Evolutionary conservation across 2,329 filamentous ascomycete genomes (phyloP).

Genomic region (Whalleya microplaca): DNA sequence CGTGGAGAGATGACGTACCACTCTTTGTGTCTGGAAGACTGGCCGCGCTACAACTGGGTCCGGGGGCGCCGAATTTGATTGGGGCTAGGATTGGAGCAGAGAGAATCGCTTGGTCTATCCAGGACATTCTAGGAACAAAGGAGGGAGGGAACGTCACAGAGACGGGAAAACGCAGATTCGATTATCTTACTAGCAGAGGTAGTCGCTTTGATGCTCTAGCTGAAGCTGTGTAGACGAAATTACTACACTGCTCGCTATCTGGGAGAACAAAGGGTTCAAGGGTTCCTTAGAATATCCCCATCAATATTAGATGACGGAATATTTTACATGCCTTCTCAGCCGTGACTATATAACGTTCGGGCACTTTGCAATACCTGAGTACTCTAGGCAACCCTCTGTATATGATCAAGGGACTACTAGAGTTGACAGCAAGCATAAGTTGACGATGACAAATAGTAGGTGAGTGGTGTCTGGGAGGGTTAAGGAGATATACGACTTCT

Average conservation of each 20-base stretch:
- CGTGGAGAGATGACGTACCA: constrained; percentile 75
- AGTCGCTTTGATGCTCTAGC: constrained; percentile 44
- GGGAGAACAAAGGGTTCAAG: not conserved
- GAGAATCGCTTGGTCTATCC: constrained; percentile 71
- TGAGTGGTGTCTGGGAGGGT: no score
- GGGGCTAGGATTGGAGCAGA: constrained; percentile 75
- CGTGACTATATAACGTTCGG: no score
- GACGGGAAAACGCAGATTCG: constrained; percentile 32
- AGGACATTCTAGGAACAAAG: constrained; percentile 54
- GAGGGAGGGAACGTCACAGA: constrained; percentile 23
- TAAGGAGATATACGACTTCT: no score
- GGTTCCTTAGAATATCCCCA: no score
- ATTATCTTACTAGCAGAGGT: constrained; percentile 43
- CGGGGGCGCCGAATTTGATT: constrained; percentile 73
- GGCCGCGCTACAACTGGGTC: constrained; percentile 69
- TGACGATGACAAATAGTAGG: no score
- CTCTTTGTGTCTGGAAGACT: constrained; percentile 72
- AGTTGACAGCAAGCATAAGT: no score
- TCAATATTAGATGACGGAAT: no score
- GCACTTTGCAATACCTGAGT: no score
- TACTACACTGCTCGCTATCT: not conserved
- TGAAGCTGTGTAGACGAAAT: constrained; percentile 10
- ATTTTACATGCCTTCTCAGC: no score
- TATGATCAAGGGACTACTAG: no score
- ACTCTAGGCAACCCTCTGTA: no score